Evolutionary conservation across 2,329 filamentous ascomycete genomes (phyloP).

Genomic region (Fonsecaea monophora): DNA sequence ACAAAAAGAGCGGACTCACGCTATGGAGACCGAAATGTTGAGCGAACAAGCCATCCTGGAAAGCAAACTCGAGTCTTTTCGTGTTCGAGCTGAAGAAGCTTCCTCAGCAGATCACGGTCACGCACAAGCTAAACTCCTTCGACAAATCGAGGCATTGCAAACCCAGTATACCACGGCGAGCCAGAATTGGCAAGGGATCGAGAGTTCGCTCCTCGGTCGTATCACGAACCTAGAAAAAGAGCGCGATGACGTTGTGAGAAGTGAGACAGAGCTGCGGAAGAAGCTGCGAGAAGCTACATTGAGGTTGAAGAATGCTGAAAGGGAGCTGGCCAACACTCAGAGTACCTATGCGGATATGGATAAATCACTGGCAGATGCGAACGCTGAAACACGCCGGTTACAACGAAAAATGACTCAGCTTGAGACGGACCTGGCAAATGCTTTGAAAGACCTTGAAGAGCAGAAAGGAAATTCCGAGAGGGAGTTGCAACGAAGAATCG

Average conservation of each 20-base stretch:
- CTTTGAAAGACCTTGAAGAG: constrained; percentile 62
- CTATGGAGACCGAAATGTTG: constrained; percentile 77
- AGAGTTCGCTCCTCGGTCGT: constrained; percentile 80
- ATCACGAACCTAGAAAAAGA: constrained; percentile 84
- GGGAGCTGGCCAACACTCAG: constrained; percentile 76
- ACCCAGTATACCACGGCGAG: constrained; percentile 93
- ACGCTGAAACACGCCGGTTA: constrained; percentile 63
- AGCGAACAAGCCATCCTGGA: constrained; percentile 80
- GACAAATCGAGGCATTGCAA: constrained; percentile 94
- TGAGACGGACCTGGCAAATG: constrained; percentile 68
- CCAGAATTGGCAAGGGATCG: constrained; percentile 97
- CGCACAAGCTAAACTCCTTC: constrained; percentile 83
- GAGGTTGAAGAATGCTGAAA: constrained; percentile 73
- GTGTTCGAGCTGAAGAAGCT: constrained; percentile 84
- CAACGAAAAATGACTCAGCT: constrained; percentile 53
- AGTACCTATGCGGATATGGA: constrained; percentile 51
- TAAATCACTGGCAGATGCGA: constrained; percentile 68
- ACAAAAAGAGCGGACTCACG: constrained; percentile 72
- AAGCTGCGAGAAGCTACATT: constrained; percentile 84
- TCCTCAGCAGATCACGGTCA: constrained; percentile 82
- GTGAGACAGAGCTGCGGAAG: constrained; percentile 85
- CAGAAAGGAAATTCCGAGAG: constrained; percentile 66
- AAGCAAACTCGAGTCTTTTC: constrained; percentile 86
- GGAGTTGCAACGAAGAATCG: constrained; percentile 64
- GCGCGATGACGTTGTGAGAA: constrained; percentile 80